Conservation (phyloP, 495 filamentous ascomycete genomes). For the Stereocaulon alpinum region DNA sequence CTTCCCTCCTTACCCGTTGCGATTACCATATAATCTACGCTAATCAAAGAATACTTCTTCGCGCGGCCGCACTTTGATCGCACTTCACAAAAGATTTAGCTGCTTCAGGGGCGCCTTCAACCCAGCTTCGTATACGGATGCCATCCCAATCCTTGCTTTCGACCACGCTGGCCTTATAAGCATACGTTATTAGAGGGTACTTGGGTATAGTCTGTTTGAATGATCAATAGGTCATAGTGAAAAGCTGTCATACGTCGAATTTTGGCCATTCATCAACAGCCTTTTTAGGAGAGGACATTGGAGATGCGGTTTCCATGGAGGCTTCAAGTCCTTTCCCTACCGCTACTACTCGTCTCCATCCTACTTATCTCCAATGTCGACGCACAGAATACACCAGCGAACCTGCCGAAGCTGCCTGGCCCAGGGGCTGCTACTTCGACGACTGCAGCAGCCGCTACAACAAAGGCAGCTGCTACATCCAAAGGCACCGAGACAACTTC, state of each 20-base stretch:
- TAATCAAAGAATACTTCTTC: not conserved
- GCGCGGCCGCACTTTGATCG: not conserved
- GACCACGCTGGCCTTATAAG: not conserved
- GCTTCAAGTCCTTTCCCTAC: constrained; percentile 8
- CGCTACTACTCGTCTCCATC: constrained; percentile 19
- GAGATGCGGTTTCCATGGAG: constrained; percentile 19
- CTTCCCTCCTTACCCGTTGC: not conserved
- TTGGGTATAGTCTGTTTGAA: not conserved
- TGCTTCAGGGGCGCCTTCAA: not conserved
- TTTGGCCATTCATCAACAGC: not conserved
- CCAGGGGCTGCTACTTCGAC: constrained; percentile 2
- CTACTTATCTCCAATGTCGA: constrained; percentile 20
- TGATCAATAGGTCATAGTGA: not conserved
- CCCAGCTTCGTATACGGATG: not conserved
- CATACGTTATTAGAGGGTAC: too few relatives aligned
- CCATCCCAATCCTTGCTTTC: not conserved
- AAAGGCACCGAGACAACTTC: constrained; percentile 15
- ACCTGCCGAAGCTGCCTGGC: constrained; percentile 15
- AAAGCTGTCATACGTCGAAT: not conserved
- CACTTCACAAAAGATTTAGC: not conserved
- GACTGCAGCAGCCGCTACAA: constrained; percentile 3
- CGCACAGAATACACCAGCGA: constrained; percentile 13
- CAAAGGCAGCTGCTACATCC: constrained; percentile 8
- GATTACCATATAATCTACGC: not conserved
- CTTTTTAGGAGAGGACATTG: not conserved